phyloP scores from a whole-genome alignment of 1,284 basidiomycete species.

The Pseudozyma hubeiensis region DNA sequence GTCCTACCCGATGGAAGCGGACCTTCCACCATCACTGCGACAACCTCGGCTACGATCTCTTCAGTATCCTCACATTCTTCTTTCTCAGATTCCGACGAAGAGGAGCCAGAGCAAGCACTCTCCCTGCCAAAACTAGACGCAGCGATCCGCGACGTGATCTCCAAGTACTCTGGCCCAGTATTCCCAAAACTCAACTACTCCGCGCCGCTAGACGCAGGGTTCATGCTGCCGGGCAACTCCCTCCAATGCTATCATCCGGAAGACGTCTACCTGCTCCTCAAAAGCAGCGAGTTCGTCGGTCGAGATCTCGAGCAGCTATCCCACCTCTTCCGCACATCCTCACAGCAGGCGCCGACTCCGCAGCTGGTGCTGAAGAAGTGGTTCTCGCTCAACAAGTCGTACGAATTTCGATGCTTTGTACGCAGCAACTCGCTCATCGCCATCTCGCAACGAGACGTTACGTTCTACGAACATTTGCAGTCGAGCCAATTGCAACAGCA shows the following conservation, averaged over 20 bases:
- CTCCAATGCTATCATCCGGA: constrained; percentile 86
- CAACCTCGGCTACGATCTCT: background rate
- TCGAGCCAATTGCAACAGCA: constrained; percentile 71
- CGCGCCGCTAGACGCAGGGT: constrained; percentile 78
- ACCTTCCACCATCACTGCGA: constrained; percentile 46
- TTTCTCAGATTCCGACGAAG: constrained; percentile 65
- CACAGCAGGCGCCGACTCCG: background rate
- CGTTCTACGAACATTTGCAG: constrained; percentile 83
- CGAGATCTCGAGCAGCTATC: constrained; percentile 78
- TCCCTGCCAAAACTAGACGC: constrained; percentile 75
- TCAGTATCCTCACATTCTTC: constrained; percentile 69
- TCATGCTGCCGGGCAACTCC: constrained; percentile 88
- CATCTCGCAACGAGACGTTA: constrained; percentile 84
- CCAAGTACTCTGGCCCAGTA: constrained; percentile 78
- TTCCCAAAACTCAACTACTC: constrained; percentile 80
- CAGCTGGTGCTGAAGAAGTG: constrained; percentile 91
- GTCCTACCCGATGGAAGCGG: constrained; percentile 86
- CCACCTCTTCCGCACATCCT: constrained; percentile 21
- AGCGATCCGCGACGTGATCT: constrained; percentile 78
- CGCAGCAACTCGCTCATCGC: constrained; percentile 71
- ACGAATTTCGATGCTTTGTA: constrained; percentile 63
- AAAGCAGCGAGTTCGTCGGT: constrained; percentile 88
- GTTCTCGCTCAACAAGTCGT: constrained; percentile 83
- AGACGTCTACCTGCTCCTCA: constrained; percentile 91
- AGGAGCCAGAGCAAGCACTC: constrained; percentile 35